These are phyloP conservation scores for Penicillium waksmanii DNA, from an alignment of 495 filamentous ascomycete species.

Conservation along the genomic window DNA sequence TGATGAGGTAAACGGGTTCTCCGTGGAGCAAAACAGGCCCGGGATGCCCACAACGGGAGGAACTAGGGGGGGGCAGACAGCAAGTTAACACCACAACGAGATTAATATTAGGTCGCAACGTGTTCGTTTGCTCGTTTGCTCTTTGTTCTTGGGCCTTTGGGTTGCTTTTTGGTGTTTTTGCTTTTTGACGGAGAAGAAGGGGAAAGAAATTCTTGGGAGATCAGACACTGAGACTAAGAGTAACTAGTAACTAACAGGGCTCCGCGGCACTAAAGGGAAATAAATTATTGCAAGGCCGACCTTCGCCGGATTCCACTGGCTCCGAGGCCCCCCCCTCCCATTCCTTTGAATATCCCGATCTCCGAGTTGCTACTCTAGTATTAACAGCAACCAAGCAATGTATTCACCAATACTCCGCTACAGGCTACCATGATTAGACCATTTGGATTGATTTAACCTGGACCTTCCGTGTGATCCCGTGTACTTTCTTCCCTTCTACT, in stretches of 20 bases:
- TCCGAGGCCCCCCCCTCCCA: conserved; percentile 3
- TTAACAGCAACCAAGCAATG: not conserved
- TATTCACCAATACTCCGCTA: not conserved
- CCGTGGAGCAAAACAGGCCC: conserved; percentile 25
- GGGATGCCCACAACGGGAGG: conserved; percentile 13
- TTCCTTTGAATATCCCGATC: conserved; percentile 9
- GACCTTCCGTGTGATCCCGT: conserved; percentile 3
- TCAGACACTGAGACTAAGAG: not conserved
- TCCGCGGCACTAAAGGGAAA: conserved; percentile 14
- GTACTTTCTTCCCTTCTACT: not conserved
- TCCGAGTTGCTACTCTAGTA: conserved; percentile 2
- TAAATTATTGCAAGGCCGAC: conserved; percentile 27
- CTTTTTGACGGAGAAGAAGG: conserved; percentile 3
- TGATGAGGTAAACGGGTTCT: conserved; percentile 31
- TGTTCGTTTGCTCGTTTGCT: not conserved
- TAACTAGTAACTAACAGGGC: not conserved
- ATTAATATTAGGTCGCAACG: not conserved
- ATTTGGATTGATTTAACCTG: not conserved
- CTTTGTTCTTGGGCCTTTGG: too few species aligned
- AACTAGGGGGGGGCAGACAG: conserved; percentile 8
- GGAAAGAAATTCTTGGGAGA: not conserved
- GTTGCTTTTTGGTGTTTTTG: too few species aligned
- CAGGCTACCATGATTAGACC: not conserved
- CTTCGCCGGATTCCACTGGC: conserved; percentile 25
- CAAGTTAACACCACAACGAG: not conserved